Evolutionary conservation across 805 yeast species (phyloP), one percentile per base, ranked within the genome.

Genomic region (Kodamaea kaohsiungensis): DNA sequence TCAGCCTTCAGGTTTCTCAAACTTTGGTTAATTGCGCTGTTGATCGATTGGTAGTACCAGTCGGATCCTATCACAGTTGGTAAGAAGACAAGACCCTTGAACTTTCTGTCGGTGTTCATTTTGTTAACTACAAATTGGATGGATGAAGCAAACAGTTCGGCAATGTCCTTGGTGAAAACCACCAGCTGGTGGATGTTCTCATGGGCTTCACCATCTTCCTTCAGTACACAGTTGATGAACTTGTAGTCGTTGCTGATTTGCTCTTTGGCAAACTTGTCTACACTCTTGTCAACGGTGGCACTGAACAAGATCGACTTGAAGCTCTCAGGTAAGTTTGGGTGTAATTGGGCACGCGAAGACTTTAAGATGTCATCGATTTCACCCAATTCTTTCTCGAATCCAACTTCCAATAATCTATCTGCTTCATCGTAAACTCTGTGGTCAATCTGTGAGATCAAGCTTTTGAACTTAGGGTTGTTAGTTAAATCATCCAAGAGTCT

Each of bases 391-490:
- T 79, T 82, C 62, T 82, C 85, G 68, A 93, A 92, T 15, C 96
- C 96, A 56, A 83, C 85, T 68, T 88, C 95, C 56, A 92, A 77
- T 50, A 92, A 73, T 62, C 95, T 82, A 72, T 92, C 98, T 39
- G 97, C 97, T 74, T 92, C 98, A 69, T 92, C 98, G 58, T 90
- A 83, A 40, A 91, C 86, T 56, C 89, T 78, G 62, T 86, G 82
- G 55, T 79, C 80, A 53, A 92, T 75, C 51, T 75, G 69, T 40
- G 69, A 66, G 67, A 91, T 86, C 40, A 78, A 71, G 18, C 70
- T 69, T 16, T 82, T 78, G 55, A 62, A 55, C 27, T 69, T 72
- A 19, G 77, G 79, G 46, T 39, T 19, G 53, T 79, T 79, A 39
- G 71, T 64, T 46, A 90, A 67, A 57, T 85, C 74, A 61, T 86